Base-by-base conservation (phyloP, 345 rosid species). In the Eucalyptus marginata region DNA sequence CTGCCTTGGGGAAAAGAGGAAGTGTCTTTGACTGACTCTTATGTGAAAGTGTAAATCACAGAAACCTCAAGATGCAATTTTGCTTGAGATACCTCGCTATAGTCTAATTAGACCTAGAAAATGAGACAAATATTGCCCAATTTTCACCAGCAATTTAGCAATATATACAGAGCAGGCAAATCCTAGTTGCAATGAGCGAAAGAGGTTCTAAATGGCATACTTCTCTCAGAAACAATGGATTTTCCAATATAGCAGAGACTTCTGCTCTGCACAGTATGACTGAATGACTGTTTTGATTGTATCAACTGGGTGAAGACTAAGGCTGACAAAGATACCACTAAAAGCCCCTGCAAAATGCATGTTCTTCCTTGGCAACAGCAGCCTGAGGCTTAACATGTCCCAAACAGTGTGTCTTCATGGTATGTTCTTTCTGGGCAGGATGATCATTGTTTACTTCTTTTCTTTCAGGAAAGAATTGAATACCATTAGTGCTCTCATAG, bases 341-440 rank as follows among this genome's bases (percentile, higher is more conserved):
- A 95, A 93, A 50, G 98, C 98, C 90, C 99, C 99, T 33, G 99
- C 96, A 92, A 95, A 95, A 95, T 90, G 98, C 99, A 94, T 95
- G 98, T 89, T 93, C 93, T 92, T 94, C 96, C 95, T 93, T 95
- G 89, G 95, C 95, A 90, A 92, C 84, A 43, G 93, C 54, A 89
- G 54, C 88, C 44, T 87, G 87, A 87, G 93, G 90, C 49, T 90
- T 91, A 93, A 91, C 93, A 81, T 20, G 40, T 71, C 90, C 84
- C 64, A 87, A 84, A 24, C 91, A 88, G 88, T 54, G 88, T 50
- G 89, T 90, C 86, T 91, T 91, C 51, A 56, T 59, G 71, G 16
- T 64, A 88, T 52, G 64, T 56, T 87, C 87, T 80, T 88, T 90
- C 56, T 90, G 86, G 58, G 36, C 44, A 64, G 88, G 87, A 92